Evolutionary conservation across 2,329 filamentous ascomycete species (phyloP), one percentile per base, ranked within the genome.

Genomic region (Ophiostoma perfectum): DNA sequence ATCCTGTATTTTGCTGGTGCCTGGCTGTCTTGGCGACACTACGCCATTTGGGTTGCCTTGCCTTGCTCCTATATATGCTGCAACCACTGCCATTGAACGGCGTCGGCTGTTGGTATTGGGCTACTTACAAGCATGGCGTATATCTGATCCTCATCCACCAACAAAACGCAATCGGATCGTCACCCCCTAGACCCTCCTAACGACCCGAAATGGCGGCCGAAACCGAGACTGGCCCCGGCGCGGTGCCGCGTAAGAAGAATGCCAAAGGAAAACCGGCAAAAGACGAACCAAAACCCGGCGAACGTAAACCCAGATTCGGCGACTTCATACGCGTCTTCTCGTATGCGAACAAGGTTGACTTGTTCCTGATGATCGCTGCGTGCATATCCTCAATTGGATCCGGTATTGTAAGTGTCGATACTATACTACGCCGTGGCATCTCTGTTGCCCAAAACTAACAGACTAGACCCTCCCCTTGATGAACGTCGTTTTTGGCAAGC

Each of bases 401-500:
- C 8, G 49, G 49, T 55, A 55, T 55, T 55, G 49, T 55, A 55
- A 8, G 49, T 55, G 49, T 1, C 18, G 12, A 55, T 5, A 18
- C 3, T 27, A 11, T 2, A 45, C 12, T 11, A 6, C 18, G 4
- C n/a, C 47, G 18, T 55, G 5, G 27, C 12, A 27, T 55, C 8
- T 27, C 11, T 12, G 11, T 27, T 27, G 9, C n/a, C n/a, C 14
- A 47, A 16, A 47, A 55, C 49, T 55, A 27, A 55, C 7, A 27
- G 9, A 36, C 6, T 55, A 55, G 49, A 87, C 85, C 1, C 75
- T 88, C 64, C 86, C 86, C 0, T 72, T 88, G 64, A 85, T 88
- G 81, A 88, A 86, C 68, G 80, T 87, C 12, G 78, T 86, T 14
- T 86, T 87, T 74, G 84, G 83, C 81, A 76, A 73, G 75, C 79